Evolutionary conservation across 768 basidiomycete genomes (phyloP).

Genomic region (Mycena leptocephala): DNA sequence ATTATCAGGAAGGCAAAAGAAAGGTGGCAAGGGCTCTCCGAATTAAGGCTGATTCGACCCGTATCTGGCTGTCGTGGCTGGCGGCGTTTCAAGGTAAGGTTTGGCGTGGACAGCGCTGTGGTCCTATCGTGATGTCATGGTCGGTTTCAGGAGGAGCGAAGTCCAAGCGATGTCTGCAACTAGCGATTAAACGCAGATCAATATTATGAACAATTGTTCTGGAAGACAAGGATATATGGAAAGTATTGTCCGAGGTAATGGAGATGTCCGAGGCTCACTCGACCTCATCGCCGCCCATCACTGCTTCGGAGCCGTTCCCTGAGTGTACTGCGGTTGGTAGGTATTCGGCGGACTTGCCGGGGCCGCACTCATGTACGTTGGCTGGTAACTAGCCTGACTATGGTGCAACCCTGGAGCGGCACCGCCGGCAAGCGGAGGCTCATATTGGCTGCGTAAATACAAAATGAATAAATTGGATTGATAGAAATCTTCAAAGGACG

Average conservation of each 20-base stretch:
- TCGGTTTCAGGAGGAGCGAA: too few relatives aligned
- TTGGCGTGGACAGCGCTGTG: too few relatives aligned
- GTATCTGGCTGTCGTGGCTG: too few relatives aligned
- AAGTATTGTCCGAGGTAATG: not conserved
- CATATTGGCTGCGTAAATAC: not conserved
- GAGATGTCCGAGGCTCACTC: not conserved
- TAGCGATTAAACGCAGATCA: not conserved
- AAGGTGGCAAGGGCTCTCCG: too few relatives aligned
- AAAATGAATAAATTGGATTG: not conserved
- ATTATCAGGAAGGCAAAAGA: too few relatives aligned
- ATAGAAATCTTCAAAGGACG: not conserved
- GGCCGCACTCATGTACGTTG: not conserved
- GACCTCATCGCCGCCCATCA: too few relatives aligned
- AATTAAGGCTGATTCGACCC: too few relatives aligned
- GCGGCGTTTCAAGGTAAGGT: too few relatives aligned
- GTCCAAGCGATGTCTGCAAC: not conserved
- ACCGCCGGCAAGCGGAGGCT: not conserved
- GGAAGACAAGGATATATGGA: not conserved
- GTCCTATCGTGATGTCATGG: too few relatives aligned
- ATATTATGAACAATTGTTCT: not conserved
- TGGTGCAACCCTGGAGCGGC: conserved; percentile 1
- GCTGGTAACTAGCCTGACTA: conserved; percentile 3
- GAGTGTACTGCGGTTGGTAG: not conserved
- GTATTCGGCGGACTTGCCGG: not conserved
- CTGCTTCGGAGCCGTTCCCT: not conserved